Evolutionary conservation across 179 eudicot species (phyloP).

Genomic region (Corrigiola litoralis): DNA sequence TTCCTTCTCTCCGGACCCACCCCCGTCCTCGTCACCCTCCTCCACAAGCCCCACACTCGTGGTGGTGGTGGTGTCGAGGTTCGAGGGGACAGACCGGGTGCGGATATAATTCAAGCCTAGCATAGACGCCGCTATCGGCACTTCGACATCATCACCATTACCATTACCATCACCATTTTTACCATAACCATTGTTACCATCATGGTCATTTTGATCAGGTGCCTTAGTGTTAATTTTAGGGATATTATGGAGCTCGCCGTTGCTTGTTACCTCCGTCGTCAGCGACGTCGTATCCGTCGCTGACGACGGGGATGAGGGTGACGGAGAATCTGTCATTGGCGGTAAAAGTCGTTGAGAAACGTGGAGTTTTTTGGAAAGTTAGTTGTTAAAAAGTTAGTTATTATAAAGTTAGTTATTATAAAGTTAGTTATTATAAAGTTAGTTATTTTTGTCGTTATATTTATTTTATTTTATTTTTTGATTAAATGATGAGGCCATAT

Average conservation of each 20-base stretch:
- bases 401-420: too few relatives aligned
- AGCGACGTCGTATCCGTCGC: slow-evolving; percentile 9
- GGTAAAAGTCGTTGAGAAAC: slow-evolving; percentile 1
- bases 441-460: background rate
- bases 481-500: background rate
- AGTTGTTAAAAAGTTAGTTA: too few relatives aligned
- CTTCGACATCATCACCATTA: slow-evolving; percentile 26
- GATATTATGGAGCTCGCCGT: slow-evolving; percentile 40
- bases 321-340: slow-evolving; percentile 23
- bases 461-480: background rate
- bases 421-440: too few relatives aligned
- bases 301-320: slow-evolving; percentile 9
- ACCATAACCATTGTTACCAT: background rate
- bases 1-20: slow-evolving; percentile 20
- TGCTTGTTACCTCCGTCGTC: slow-evolving; percentile 1
- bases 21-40: slow-evolving; percentile 6
- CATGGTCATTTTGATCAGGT: background rate
- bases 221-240: slow-evolving; percentile 39
- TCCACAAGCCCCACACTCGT: background rate
- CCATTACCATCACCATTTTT: slow-evolving; percentile 1
- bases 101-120: slow-evolving; percentile 69
- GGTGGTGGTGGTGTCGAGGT: slow-evolving; percentile 22
- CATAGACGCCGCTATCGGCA: slow-evolving; percentile 41
- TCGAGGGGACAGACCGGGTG: slow-evolving; percentile 49
- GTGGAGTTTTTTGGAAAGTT: background rate